Evolutionary conservation across 75 land plant species (phyloP).

Genomic region (Larix kaempferi): DNA sequence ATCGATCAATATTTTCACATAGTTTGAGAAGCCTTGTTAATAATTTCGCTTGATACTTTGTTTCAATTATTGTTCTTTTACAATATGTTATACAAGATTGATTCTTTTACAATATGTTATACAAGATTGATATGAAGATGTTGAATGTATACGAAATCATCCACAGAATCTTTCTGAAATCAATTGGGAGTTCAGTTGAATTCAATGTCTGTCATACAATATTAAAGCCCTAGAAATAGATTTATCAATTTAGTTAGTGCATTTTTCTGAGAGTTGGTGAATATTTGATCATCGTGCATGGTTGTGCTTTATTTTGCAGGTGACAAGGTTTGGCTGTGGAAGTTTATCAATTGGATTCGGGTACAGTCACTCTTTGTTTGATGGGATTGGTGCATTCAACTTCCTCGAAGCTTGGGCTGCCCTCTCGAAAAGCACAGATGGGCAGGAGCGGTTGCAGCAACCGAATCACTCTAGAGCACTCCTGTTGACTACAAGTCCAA

Average conservation of each 20-base stretch:
- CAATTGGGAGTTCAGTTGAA: neutral
- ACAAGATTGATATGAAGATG: neutral
- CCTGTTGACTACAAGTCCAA: neutral
- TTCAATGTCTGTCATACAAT: neutral
- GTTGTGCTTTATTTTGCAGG: neutral
- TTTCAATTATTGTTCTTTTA: no score
- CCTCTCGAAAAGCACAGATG: neutral
- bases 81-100: neutral
- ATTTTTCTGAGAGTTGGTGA: no score
- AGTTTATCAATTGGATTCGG: constrained; percentile 5
- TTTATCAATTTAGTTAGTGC: no score
- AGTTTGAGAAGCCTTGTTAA: no score
- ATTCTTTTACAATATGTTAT: no score
- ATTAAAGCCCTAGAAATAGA: neutral
- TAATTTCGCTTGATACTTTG: no score
- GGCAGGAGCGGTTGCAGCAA: neutral
- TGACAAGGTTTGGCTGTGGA: constrained; percentile 3
- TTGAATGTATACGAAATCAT: constrained; percentile 14
- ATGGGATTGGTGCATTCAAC: constrained; percentile 10
- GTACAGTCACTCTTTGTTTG: constrained; percentile 6
- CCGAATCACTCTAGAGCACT: constrained; percentile 3
- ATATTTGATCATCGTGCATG: no score
- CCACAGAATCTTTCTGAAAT: neutral
- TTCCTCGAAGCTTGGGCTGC: constrained; percentile 5
- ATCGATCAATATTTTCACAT: no score